Evolutionary conservation across 164 flowering plant genomes (phyloP).

Genomic region (Akebia trifoliata): DNA sequence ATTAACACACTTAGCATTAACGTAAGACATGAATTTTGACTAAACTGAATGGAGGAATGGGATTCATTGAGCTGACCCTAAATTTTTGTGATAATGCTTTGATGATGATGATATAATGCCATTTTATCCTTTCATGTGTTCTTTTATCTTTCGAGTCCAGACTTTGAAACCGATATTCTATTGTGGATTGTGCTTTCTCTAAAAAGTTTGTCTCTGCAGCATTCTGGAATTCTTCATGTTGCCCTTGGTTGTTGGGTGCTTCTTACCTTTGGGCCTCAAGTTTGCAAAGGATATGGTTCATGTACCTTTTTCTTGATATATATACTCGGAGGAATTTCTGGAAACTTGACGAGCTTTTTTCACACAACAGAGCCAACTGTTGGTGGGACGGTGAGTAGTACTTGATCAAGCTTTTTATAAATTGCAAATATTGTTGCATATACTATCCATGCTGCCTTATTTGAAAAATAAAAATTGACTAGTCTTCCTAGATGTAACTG

Average conservation of each 20-base stretch:
- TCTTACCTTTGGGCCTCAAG: conserved; percentile 48
- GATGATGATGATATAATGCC: too few relatives aligned
- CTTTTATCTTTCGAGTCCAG: background rate
- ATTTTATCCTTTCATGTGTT: too few relatives aligned
- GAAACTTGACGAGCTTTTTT: conserved; percentile 64
- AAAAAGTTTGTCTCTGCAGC: conserved; percentile 39
- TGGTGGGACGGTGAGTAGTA: conserved; percentile 65
- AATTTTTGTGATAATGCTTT: too few relatives aligned
- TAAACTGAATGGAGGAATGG: too few relatives aligned
- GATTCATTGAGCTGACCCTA: too few relatives aligned
- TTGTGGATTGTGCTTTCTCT: conserved; percentile 3
- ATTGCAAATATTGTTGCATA: too few relatives aligned
- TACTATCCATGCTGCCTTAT: too few relatives aligned
- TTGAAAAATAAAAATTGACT: too few relatives aligned
- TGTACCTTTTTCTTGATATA: conserved; percentile 64
- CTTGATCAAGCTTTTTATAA: conserved; percentile 2
- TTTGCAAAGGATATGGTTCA: conserved; percentile 47
- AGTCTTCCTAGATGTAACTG: too few relatives aligned
- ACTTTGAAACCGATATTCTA: background rate
- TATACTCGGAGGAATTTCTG: conserved; percentile 69
- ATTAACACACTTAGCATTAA: too few relatives aligned
- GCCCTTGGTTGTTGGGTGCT: conserved; percentile 67
- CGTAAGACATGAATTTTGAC: too few relatives aligned
- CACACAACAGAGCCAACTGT: conserved; percentile 71
- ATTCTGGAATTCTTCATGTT: conserved; percentile 62